A percentile compares a stretch with the other conserved stretches of the same genome.
These are phyloP conservation scores for Rosa hybrid DNA, from an alignment of 331 rosid species.

Conservation along the genomic window DNA sequence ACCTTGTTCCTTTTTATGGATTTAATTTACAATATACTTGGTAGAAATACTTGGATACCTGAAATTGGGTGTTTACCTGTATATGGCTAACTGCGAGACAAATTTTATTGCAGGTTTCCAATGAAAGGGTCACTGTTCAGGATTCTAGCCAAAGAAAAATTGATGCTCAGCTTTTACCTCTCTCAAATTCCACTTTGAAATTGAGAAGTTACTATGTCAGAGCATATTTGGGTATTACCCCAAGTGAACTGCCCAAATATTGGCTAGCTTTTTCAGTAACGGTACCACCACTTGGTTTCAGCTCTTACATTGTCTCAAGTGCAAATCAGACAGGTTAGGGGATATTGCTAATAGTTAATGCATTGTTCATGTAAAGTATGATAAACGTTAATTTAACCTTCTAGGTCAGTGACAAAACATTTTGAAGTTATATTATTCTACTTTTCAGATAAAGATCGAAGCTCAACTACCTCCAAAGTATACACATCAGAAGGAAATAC, in stretches of 20 bases:
- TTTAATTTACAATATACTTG: neutral
- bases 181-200: conserved; percentile 31
- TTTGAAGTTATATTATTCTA: neutral
- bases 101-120: conserved; percentile 27
- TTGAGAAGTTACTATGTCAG: conserved; percentile 25
- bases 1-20: neutral
- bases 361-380: neutral
- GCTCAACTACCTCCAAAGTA: conserved; percentile 48
- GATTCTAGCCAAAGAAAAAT: conserved; percentile 31
- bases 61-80: neutral
- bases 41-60: neutral
- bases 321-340: conserved; percentile 28
- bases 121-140: conserved; percentile 24
- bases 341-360: neutral
- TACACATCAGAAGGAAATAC: conserved; percentile 27
- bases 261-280: conserved; percentile 37
- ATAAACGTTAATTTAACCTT: conserved; percentile 4
- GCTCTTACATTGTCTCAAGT: conserved; percentile 29
- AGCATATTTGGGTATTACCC: conserved; percentile 35
- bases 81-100: conserved; percentile 7
- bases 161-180: conserved; percentile 35
- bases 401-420: conserved; percentile 20
- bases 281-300: conserved; percentile 41
- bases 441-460: conserved; percentile 37
- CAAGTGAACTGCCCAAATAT: conserved; percentile 22